Base-by-base conservation (phyloP, 108 stramenopile species). In the Stephanodiscus triporus region DNA sequence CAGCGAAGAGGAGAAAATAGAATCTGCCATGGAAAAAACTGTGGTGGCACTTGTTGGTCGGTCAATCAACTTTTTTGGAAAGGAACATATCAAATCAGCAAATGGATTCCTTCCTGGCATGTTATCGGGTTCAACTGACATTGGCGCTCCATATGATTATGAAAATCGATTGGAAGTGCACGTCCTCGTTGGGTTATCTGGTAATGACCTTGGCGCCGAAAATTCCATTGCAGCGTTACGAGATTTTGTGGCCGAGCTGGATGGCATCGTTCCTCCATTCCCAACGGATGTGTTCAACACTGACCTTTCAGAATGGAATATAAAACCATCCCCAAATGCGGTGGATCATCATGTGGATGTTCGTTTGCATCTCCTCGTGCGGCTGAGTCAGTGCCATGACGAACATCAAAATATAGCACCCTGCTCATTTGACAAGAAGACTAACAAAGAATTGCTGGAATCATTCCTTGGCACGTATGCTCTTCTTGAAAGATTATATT, bases 111-210 rank as follows among this genome's bases (percentile, higher is more conserved):
- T 53, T 11, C 68, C 34, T 14, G 49, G 13, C 24, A 24, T 22
- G n/a, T 38, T 22, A 55, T 56, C 57, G 9, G 49, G 9, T 24
- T 50, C 77, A 43, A 30, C 24, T n/a, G 26, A 67, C 22, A 53
- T 63, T 27, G 27, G 45, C 1, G 40, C 23, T 24, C 23, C 54
- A 6, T 78, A 78, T 30, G 78, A 78, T 61, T 78, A 78, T 29
- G 66, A 67, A 38, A 72, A 78, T 62, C 65, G 78, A 22, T 49
- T 78, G 14, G 78, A 78, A 66, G 58, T 78, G 22, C 78, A 78
- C 45, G 38, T 78, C 0, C 60, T 78, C n/a, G 26, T 78, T 6
- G 70, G 78, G 6, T 50, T 78, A 20, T 50, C 71, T 2, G 60
- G 50, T 19, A 27, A 59, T 14, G 71, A 78, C 26, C 50, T 78